Evolutionary conservation across 306 rosid species (phyloP).

Genomic region (Prosopis cineraria): DNA sequence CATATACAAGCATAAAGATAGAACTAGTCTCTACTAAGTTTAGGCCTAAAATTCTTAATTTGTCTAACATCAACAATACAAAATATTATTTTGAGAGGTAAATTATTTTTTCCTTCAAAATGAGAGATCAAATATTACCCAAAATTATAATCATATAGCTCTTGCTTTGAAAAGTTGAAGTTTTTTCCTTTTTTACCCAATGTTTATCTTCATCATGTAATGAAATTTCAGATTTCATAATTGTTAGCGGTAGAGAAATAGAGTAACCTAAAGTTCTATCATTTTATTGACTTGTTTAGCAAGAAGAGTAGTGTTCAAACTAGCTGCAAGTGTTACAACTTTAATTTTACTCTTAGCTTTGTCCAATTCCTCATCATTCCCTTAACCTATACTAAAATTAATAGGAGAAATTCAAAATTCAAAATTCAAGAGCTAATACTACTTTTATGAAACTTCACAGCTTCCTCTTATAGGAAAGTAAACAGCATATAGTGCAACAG

Average conservation of each 20-base stretch:
- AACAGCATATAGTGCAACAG: slow-evolving; percentile 26
- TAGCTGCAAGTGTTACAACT: slow-evolving; percentile 86
- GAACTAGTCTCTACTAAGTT: too few species aligned
- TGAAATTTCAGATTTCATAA: neutral
- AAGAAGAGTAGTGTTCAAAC: slow-evolving; percentile 83
- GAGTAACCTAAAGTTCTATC: neutral
- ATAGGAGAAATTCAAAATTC: too few species aligned
- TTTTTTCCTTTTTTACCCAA: neutral
- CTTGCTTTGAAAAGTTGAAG: neutral
- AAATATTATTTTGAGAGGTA: neutral
- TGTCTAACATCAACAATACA: slow-evolving; percentile 27
- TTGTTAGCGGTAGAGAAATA: neutral
- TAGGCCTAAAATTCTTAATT: slow-evolving; percentile 83
- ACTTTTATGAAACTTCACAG: slow-evolving; percentile 45
- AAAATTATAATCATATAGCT: neutral
- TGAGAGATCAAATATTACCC: neutral
- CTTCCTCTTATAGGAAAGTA: slow-evolving; percentile 43
- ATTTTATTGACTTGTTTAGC: slow-evolving; percentile 72
- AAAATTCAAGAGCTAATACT: slow-evolving; percentile 38
- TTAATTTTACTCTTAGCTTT: too few species aligned
- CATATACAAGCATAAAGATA: too few species aligned
- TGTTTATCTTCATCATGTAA: neutral
- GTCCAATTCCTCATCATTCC: too few species aligned
- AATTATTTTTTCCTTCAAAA: too few species aligned
- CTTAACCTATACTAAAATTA: too few species aligned